Conservation (phyloP, 2,329 filamentous ascomycete genomes). For the Alternaria angustiovoidea region DNA sequence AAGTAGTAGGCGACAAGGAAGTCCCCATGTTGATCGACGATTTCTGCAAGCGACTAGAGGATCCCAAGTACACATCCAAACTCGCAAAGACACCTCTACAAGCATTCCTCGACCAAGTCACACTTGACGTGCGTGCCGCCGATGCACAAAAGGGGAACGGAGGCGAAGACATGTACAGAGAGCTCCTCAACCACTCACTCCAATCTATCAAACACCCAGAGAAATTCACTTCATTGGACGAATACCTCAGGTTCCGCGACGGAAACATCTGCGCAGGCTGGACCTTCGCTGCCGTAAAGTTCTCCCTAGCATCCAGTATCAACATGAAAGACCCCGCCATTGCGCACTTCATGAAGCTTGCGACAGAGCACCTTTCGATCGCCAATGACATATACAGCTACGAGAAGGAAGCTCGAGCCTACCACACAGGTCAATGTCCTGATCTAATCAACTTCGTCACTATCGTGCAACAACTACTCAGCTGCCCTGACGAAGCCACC, state of each 20-base stretch:
- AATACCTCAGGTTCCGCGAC: not conserved
- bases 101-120: not conserved
- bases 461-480: not conserved
- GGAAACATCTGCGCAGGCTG: not conserved
- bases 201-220: not conserved
- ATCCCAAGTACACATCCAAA: not conserved
- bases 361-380: not conserved
- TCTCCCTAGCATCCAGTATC: constrained; percentile 23
- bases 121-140: not conserved
- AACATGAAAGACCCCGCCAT: not conserved
- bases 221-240: not conserved
- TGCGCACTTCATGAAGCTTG: not conserved
- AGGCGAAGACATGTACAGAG: not conserved
- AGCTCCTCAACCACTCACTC: not conserved
- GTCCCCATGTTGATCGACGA: not conserved
- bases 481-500: not conserved
- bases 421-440: not conserved
- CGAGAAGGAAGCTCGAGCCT: not conserved
- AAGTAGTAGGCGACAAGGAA: not conserved
- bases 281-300: constrained; percentile 49
- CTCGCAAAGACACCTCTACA: not conserved
- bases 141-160: not conserved
- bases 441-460: constrained; percentile 1
- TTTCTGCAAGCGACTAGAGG: not conserved
- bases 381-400: not conserved